Evolutionary conservation across 2,329 filamentous ascomycete species (phyloP).

Genomic region (Diaporthe humulicola): DNA sequence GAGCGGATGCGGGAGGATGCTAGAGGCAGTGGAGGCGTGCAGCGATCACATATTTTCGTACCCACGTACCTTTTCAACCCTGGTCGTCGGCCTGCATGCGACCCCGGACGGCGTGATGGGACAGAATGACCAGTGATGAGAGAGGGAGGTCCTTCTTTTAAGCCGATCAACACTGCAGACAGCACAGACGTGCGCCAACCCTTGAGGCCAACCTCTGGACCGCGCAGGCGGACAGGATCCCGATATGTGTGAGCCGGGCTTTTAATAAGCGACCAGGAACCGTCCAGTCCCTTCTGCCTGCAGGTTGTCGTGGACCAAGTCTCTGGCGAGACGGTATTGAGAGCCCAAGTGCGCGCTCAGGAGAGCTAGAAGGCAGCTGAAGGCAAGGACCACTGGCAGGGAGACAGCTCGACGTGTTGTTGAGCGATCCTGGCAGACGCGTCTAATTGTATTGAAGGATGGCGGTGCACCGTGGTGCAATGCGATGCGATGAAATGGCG

Average conservation of each 20-base stretch:
- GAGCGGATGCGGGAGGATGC: slow-evolving; percentile 35
- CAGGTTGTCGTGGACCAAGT: slow-evolving; percentile 9
- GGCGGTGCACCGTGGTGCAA: slow-evolving; percentile 2
- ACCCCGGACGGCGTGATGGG: slow-evolving; percentile 26
- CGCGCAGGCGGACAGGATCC: neutral
- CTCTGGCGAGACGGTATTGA: slow-evolving; percentile 4
- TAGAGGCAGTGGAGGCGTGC: slow-evolving; percentile 35
- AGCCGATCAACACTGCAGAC: slow-evolving; percentile 24
- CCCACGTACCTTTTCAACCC: slow-evolving; percentile 22
- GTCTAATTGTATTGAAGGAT: slow-evolving; percentile 16
- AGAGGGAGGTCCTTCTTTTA: slow-evolving; percentile 5
- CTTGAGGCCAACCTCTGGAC: slow-evolving; percentile 3
- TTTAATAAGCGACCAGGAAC: slow-evolving; percentile 1
- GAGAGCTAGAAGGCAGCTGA: slow-evolving; percentile 19
- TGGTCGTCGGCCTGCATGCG: slow-evolving; percentile 18
- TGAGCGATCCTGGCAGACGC: slow-evolving; percentile 10
- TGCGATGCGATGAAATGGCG: slow-evolving; percentile 9
- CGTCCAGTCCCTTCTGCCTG: neutral
- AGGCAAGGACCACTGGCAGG: slow-evolving; percentile 14
- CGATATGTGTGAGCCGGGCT: neutral
- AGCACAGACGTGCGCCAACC: slow-evolving; percentile 30
- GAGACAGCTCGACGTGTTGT: slow-evolving; percentile 1
- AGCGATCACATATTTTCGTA: slow-evolving; percentile 34
- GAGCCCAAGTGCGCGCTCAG: neutral
- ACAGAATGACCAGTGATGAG: slow-evolving; percentile 29